Conservation (phyloP, 352 stramenopile species). For the Sclerospora graminicola region DNA sequence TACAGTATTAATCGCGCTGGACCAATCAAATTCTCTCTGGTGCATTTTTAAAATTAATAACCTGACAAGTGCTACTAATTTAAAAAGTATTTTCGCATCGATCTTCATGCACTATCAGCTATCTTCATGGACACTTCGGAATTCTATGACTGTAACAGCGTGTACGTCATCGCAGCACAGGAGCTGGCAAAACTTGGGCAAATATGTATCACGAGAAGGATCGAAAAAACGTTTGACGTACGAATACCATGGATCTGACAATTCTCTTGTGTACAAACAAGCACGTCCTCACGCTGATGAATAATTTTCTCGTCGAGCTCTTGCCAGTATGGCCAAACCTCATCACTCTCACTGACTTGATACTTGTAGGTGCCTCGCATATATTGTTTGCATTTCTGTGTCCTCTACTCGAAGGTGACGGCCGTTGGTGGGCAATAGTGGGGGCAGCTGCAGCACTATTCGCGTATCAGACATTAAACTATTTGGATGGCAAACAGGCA, state of each 20-base stretch:
- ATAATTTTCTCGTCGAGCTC: conserved; percentile 70
- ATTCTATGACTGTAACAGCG: no score
- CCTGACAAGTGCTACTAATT: no score
- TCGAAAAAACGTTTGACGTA: conserved; percentile 80
- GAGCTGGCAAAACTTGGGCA: conserved; percentile 78
- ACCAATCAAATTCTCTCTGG: no score
- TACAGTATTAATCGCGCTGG: no score
- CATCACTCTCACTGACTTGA: conserved; percentile 65
- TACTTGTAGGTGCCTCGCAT: conserved; percentile 52
- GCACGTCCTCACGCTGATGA: conserved; percentile 79
- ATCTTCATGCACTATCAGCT: no score
- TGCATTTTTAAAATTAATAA: no score
- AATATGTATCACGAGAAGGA: conserved; percentile 78
- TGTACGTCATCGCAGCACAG: conserved; percentile 58
- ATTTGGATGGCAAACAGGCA: conserved; percentile 79
- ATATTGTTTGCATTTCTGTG: no score
- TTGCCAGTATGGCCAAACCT: conserved; percentile 75
- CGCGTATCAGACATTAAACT: conserved; percentile 81
- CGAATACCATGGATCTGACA: conserved; percentile 79
- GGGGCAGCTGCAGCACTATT: no score
- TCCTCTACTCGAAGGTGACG: no score
- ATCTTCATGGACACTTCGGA: no score
- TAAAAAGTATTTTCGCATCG: no score
- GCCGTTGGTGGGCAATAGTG: conserved; percentile 58
- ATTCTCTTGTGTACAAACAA: conserved; percentile 86